Evolutionary conservation across 306 rosid species (phyloP), one percentile per base, ranked within the genome.

Genomic region (Cicer yamashitae): DNA sequence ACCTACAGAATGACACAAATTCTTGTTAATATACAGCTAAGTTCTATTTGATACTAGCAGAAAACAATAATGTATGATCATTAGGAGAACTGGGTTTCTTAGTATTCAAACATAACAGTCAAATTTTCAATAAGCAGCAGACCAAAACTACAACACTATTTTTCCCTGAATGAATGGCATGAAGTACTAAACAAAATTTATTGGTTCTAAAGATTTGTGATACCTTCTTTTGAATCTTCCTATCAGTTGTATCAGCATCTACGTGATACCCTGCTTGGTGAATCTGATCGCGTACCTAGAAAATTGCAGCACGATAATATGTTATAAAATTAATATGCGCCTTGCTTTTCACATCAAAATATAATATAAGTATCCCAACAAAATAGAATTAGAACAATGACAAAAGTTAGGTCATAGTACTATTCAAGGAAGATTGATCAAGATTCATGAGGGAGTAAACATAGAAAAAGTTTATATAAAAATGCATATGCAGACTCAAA

Each of bases 211-310:
- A 47, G 53, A 15, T 73, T 68, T 54, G 39, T 9, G 12, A 34
- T 63, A 91, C 97, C 94, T 94, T 94, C 80, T 94, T 94, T 81
- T 94, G 96, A 74, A 94, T 94, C 85, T 89, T 94, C 83, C 98
- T 80, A 69, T 91, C 97, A 44, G 90, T 90, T 18, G 84, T 89
- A 82, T 94, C 98, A 74, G 87, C 96, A 44, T 94, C 98, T 37
- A 88, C 96, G 45, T 80, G 69, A 77, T 77, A 91, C 68, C 96
- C 98, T 40, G 91, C 94, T 57, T 81, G 77, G 75, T 88, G 92
- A 78, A 94, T 87, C 79, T 76, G 85, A 78, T 90, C 93, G 14
- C 86, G 79, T 72, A 94, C 94, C 98, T 94, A 78, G 60, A 79
- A 76, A 77, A 63, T 70, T 44, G 77, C 17, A 76, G 68, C 71